phyloP scores from a whole-genome alignment of 805 yeast genomes.

The Ogataea methylovora region DNA sequence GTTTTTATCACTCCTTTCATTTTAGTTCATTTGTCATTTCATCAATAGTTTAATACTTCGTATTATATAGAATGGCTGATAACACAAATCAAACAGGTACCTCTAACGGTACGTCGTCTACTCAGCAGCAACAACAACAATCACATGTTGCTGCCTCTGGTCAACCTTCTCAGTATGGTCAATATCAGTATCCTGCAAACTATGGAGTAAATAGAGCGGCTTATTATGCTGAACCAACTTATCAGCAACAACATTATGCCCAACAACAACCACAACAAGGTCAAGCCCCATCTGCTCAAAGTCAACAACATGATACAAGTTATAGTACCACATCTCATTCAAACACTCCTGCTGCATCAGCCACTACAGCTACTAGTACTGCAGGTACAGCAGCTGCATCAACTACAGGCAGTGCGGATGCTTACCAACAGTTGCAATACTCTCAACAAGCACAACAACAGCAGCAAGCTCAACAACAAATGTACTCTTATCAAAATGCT shows the following conservation, averaged over 20 bases:
- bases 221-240: conserved; percentile 1
- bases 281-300: neutral
- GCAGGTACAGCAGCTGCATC: neutral
- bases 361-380: neutral
- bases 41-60: too few relatives aligned
- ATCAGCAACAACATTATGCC: neutral
- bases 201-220: neutral
- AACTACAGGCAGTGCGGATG: neutral
- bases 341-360: neutral
- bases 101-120: too few relatives aligned
- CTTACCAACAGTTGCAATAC: neutral
- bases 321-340: neutral
- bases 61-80: too few relatives aligned
- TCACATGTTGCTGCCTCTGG: neutral
- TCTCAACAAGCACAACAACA: neutral
- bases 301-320: neutral
- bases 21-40: too few relatives aligned
- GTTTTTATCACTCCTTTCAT: too few relatives aligned
- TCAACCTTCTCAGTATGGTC: conserved; percentile 1
- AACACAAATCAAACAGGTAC: too few relatives aligned
- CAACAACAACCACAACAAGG: neutral
- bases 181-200: conserved; percentile 1
- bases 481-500: neutral
- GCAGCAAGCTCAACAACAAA: neutral
- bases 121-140: too few relatives aligned